phyloP scores from a whole-genome alignment of 257 asterid genomes.

The Solanum lycopersicoides region DNA sequence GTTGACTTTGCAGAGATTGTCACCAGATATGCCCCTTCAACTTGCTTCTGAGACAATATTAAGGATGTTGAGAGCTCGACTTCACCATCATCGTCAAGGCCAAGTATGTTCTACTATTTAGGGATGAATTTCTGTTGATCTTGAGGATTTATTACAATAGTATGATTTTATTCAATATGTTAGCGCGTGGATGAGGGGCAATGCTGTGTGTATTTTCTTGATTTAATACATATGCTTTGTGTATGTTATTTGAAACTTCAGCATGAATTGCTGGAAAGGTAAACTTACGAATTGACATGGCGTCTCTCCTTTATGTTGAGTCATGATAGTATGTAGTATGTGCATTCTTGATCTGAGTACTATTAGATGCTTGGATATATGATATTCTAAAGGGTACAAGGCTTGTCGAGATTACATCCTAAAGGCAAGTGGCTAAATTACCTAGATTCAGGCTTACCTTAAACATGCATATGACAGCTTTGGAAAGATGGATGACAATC shows the following conservation, averaged over 20 bases:
- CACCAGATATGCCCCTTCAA: constrained; percentile 80
- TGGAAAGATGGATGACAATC: background rate
- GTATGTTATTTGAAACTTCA: background rate
- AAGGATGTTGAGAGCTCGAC: constrained; percentile 79
- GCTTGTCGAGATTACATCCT: background rate
- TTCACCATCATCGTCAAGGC: constrained; percentile 83
- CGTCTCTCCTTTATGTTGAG: background rate
- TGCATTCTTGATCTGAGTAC: background rate
- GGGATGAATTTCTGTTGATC: background rate
- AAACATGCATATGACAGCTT: background rate
- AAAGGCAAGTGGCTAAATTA: background rate
- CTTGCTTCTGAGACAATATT: constrained; percentile 82
- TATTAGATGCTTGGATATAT: background rate
- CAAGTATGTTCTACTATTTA: constrained; percentile 36
- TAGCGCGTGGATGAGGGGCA: background rate
- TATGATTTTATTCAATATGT: background rate
- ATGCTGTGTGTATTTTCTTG: background rate
- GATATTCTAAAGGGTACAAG: background rate
- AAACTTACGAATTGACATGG: background rate
- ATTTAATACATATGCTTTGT: background rate
- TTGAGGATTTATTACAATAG: background rate
- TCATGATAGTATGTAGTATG: background rate
- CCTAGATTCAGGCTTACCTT: background rate
- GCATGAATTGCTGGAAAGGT: background rate
- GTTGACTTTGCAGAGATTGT: constrained; percentile 56